These are phyloP conservation scores for Mycena vitilis DNA, from an alignment of 768 basidiomycete species.

Conservation along the genomic window DNA sequence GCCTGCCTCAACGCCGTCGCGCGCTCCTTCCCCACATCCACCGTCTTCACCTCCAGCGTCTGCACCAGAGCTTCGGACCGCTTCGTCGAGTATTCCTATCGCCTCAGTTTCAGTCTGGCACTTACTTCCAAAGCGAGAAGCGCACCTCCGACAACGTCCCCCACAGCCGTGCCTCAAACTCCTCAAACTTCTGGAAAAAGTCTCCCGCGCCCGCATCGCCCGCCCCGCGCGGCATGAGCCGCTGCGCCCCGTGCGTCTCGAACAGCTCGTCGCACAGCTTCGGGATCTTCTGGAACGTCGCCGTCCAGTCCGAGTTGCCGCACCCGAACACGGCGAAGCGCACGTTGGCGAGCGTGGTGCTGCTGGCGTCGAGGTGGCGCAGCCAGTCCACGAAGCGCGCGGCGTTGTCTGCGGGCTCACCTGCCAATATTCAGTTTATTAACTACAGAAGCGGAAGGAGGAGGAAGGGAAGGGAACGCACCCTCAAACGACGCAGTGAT, in stretches of 20 bases:
- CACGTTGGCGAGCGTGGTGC: slow-evolving; percentile 42
- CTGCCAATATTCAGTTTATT: no score
- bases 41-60: slow-evolving; percentile 44
- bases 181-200: slow-evolving; percentile 59
- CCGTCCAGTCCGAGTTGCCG: slow-evolving; percentile 61
- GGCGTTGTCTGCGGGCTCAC: slow-evolving; percentile 62
- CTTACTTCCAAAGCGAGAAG: no score
- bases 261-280: slow-evolving; percentile 48
- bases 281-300: slow-evolving; percentile 60
- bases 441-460: no score
- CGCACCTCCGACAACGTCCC: slow-evolving; percentile 45
- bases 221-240: slow-evolving; percentile 49
- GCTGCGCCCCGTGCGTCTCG: slow-evolving; percentile 48
- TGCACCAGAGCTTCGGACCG: slow-evolving; percentile 17
- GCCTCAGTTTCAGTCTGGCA: no score
- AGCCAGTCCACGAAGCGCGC: slow-evolving; percentile 57
- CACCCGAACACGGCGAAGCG: slow-evolving; percentile 62
- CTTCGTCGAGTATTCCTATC: slow-evolving; percentile 46
- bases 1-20: slow-evolving; percentile 50
- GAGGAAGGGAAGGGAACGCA: no score
- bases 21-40: slow-evolving; percentile 46
- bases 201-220: slow-evolving; percentile 55
- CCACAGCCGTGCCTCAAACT: slow-evolving; percentile 54
- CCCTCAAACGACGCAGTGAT: slow-evolving; percentile 62
- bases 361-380: slow-evolving; percentile 39